Evolutionary conservation across 495 filamentous ascomycete genomes (phyloP).

Genomic region (Usnea hakonensis): DNA sequence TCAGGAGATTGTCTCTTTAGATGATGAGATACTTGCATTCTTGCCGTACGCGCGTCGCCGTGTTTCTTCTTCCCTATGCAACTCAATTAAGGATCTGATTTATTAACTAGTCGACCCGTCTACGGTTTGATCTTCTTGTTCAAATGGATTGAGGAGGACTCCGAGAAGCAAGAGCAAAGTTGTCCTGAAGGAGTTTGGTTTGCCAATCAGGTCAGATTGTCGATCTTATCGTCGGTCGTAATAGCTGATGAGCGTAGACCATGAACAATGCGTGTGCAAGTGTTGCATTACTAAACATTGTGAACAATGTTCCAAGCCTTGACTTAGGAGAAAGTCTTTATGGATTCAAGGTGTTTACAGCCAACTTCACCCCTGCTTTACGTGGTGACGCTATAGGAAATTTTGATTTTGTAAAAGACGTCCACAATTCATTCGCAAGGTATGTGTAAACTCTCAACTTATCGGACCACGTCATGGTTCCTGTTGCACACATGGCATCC

Average conservation of each 20-base stretch:
- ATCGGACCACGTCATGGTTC: neutral
- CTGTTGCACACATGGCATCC: neutral
- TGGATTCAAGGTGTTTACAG: conserved; percentile 64
- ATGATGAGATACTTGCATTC: conserved; percentile 55
- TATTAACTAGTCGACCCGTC: conserved; percentile 51
- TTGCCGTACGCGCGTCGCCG: conserved; percentile 47
- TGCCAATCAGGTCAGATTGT: conserved; percentile 65
- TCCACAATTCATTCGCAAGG: conserved; percentile 85
- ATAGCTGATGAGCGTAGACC: conserved; percentile 41
- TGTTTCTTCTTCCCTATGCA: neutral
- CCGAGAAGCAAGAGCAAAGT: conserved; percentile 45
- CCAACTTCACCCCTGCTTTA: conserved; percentile 56
- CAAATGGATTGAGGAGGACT: conserved; percentile 56
- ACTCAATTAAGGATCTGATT: neutral
- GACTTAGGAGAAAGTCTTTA: conserved; percentile 58
- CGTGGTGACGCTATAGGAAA: conserved; percentile 67
- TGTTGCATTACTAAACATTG: conserved; percentile 79
- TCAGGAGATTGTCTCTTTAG: conserved; percentile 69
- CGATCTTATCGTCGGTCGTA: neutral
- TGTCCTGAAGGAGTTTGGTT: conserved; percentile 80
- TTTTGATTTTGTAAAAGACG: conserved; percentile 66
- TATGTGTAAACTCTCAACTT: conserved; percentile 33
- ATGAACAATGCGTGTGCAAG: conserved; percentile 79
- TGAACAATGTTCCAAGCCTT: conserved; percentile 68
- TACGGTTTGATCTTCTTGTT: conserved; percentile 82